Evolutionary conservation across 2,329 filamentous ascomycete species (phyloP), one percentile per base, ranked within the genome.

Genomic region (Apiospora hydei): DNA sequence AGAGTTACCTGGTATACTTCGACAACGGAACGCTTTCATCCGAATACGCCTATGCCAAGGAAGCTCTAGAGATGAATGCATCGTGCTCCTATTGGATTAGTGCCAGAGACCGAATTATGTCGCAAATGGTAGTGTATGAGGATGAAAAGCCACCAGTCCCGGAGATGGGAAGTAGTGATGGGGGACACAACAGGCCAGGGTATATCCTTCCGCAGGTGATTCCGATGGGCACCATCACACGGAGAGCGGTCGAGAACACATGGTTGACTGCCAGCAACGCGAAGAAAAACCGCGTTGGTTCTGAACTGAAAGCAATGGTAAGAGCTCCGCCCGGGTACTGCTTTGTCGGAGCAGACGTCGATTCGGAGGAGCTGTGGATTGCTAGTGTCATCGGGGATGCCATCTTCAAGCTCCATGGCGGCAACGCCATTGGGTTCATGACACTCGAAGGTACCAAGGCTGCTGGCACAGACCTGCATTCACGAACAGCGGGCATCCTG

Each of bases 61-160:
- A 98, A 81, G 96, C 97, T 0, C 85, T 99, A 61, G 93, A 98
- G 77, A 99, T 99, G 96, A 99, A 99, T 77, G 95, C 96, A 0
- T 98, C 95, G 0, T 99, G 97, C 80, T 98, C 96, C 0, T 99
- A 99, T 82, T 99, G 97, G 96, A 98, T 99, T 77, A 98, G 94
- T 78, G 95, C 96, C 21, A 89, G 96, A 74, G 94, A 98, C 79
- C 88, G 96, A 69, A 99, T 99, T 82, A 96, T 86, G 87, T 93
- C 92, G n/a, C 96, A 99, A 79, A 94, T 98, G 88, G 95, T 97
- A 1, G 93, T 99, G 0, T 98, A 97, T 80, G 88, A 95, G 72
- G 86, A 91, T 46, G 91, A 97, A 74, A 73, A 85, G 24, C 74
- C 71, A 24, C 71, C 57, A 11, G 24, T 11, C 14, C 13, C 34